Percentiles rank a stretch among this genome's conserved stretches.
These are phyloP conservation scores for Elaeagnus macrophylla DNA, from an alignment of 306 rosid genomes.

Conservation along the genomic window DNA sequence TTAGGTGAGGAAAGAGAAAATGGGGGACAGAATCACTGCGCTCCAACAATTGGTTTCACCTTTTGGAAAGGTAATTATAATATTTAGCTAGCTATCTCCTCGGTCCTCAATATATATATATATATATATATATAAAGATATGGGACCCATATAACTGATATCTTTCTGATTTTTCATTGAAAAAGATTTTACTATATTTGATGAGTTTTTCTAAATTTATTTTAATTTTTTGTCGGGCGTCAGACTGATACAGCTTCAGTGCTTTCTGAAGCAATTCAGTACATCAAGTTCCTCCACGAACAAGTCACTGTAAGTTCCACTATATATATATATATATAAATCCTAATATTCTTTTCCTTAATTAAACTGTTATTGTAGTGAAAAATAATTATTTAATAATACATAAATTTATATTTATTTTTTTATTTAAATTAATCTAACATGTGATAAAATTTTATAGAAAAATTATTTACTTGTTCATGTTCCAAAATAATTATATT, in stretches of 20 bases:
- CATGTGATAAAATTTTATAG: no score
- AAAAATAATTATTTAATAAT: constrained; percentile 1
- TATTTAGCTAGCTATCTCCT: no score
- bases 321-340: no score
- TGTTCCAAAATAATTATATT: no score
- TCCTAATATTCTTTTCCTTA: no score
- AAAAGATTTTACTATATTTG: background rate
- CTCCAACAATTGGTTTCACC: constrained; percentile 99
- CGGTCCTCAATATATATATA: constrained; percentile 26
- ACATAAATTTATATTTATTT: no score
- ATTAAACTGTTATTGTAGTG: no score
- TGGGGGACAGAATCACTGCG: constrained; percentile 99
- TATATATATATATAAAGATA: no score
- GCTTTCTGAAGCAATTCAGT: constrained; percentile 96
- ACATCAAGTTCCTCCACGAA: constrained; percentile 92
- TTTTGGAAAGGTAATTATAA: constrained; percentile 84
- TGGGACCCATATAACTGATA: constrained; percentile 18
- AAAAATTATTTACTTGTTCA: no score
- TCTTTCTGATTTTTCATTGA: constrained; percentile 20
- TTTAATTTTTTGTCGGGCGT: constrained; percentile 18
- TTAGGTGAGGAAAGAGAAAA: constrained; percentile 98
- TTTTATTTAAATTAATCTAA: no score
- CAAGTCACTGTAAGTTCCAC: constrained; percentile 78
- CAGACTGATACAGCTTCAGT: constrained; percentile 99
- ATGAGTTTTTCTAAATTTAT: background rate